Evolutionary conservation across 75 land plant species (phyloP).

Genomic region (Adiantum capillusveneris): DNA sequence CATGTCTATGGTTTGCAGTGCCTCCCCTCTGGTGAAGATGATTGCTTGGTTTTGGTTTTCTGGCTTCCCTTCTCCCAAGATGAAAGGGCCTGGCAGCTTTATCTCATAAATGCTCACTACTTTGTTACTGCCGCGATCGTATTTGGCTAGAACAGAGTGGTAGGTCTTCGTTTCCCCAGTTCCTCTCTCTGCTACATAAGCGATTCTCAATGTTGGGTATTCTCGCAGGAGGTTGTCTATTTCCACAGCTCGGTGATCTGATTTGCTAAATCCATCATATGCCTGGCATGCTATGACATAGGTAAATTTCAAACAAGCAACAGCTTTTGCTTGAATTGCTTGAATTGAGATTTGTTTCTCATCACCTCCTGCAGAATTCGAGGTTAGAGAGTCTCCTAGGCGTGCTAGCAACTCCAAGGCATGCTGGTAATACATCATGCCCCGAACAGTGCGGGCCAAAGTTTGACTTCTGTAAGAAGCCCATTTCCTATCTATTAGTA

Average conservation of each 20-base stretch:
- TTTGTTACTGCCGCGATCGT: constrained; percentile 43
- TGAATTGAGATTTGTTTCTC: not conserved
- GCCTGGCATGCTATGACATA: constrained; percentile 44
- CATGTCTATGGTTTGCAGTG: constrained; percentile 97
- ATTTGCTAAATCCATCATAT: constrained; percentile 35
- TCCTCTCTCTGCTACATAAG: constrained; percentile 31
- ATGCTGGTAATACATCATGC: constrained; percentile 80
- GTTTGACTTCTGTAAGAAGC: constrained; percentile 49
- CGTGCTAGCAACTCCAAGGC: constrained; percentile 66
- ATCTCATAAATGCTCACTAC: constrained; percentile 82
- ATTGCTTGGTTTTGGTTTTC: constrained; percentile 96
- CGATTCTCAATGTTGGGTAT: constrained; percentile 15
- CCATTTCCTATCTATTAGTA: no score
- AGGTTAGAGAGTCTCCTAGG: no score
- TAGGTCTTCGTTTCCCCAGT: constrained; percentile 19
- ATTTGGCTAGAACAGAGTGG: constrained; percentile 72
- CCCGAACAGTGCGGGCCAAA: constrained; percentile 43
- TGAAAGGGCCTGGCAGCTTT: constrained; percentile 74
- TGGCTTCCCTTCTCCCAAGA: constrained; percentile 96
- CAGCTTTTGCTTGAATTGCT: constrained; percentile 19
- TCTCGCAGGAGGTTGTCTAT: constrained; percentile 29
- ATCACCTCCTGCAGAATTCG: not conserved
- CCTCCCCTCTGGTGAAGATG: constrained; percentile 94
- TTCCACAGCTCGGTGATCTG: constrained; percentile 52
- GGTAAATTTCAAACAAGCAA: constrained; percentile 32